Conservation (phyloP, 1,284 basidiomycete genomes). For the Sphaerobolus stellatus region DNA sequence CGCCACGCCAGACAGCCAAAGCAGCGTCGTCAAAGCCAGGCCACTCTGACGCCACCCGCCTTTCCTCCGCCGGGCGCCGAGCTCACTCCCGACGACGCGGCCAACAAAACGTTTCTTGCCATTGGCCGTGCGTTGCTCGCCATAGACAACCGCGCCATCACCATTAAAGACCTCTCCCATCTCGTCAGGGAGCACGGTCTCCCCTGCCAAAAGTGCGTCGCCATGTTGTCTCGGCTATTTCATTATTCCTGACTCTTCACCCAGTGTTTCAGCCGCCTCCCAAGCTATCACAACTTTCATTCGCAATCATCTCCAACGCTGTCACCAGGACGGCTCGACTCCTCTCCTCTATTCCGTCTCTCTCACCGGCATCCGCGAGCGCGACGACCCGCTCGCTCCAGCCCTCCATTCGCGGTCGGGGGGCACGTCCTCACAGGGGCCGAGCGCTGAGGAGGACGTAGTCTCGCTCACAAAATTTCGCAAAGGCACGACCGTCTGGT, state of each 20-base stretch:
- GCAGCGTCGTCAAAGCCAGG: conserved; percentile 2
- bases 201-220: conserved; percentile 67
- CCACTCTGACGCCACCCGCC: conserved; percentile 20
- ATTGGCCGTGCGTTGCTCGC: conserved; percentile 69
- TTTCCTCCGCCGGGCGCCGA: conserved; percentile 63
- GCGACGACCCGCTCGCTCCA: conserved; percentile 70
- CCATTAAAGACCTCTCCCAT: conserved; percentile 77
- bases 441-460: neutral
- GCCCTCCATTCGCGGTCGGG: conserved; percentile 68
- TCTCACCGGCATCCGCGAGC: conserved; percentile 64
- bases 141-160: conserved; percentile 76
- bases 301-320: conserved; percentile 66
- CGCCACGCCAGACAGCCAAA: conserved; percentile 8
- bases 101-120: conserved; percentile 66
- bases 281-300: conserved; percentile 80
- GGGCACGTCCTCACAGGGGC: conserved; percentile 33
- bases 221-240: conserved; percentile 12
- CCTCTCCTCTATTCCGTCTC: conserved; percentile 70
- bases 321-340: conserved; percentile 59
- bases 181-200: conserved; percentile 62
- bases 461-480: conserved; percentile 68
- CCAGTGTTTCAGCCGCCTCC: conserved; percentile 68
- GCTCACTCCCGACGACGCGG: conserved; percentile 69
- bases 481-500: conserved; percentile 75
- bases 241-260: conserved; percentile 13